These are phyloP conservation scores for Naganishia sp. DNA, from an alignment of 1,284 basidiomycete genomes.

Conservation along the genomic window DNA sequence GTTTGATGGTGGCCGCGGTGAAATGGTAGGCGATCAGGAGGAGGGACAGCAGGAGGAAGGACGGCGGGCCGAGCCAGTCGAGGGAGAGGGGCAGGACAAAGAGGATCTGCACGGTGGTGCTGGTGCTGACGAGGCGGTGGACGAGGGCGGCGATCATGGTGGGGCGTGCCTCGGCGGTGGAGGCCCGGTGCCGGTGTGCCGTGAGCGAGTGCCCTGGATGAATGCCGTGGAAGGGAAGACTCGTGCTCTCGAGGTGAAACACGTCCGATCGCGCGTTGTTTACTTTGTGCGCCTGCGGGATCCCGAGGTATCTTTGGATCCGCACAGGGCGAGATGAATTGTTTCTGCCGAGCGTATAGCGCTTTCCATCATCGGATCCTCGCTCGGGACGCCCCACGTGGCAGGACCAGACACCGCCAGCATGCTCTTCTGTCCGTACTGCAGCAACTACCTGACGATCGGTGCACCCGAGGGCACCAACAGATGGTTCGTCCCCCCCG, in stretches of 20 bases:
- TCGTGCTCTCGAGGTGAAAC: not conserved
- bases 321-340: slow-evolving; percentile 4
- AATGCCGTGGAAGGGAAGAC: not conserved
- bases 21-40: slow-evolving; percentile 52
- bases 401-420: not conserved
- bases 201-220: not conserved
- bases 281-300: not conserved
- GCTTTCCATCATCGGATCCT: too few relatives aligned
- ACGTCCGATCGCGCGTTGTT: not conserved
- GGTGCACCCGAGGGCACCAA: slow-evolving; percentile 49
- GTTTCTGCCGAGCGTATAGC: not conserved
- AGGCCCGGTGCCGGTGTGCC: not conserved
- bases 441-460: slow-evolving; percentile 86
- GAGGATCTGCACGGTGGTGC: slow-evolving; percentile 40
- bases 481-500: slow-evolving; percentile 46
- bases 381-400: too few relatives aligned
- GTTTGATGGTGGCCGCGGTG: slow-evolving; percentile 50
- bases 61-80: slow-evolving; percentile 43
- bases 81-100: slow-evolving; percentile 33
- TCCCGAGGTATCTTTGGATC: not conserved
- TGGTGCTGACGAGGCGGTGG: slow-evolving; percentile 17
- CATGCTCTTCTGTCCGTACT: slow-evolving; percentile 95
- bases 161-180: not conserved
- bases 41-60: slow-evolving; percentile 54
- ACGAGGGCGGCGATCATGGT: slow-evolving; percentile 22